A percentile compares a stretch with the other conserved stretches of the same genome.
These are phyloP conservation scores for Thielaviopsis punctulata DNA, from an alignment of 2,329 filamentous ascomycete species.

Conservation along the genomic window DNA sequence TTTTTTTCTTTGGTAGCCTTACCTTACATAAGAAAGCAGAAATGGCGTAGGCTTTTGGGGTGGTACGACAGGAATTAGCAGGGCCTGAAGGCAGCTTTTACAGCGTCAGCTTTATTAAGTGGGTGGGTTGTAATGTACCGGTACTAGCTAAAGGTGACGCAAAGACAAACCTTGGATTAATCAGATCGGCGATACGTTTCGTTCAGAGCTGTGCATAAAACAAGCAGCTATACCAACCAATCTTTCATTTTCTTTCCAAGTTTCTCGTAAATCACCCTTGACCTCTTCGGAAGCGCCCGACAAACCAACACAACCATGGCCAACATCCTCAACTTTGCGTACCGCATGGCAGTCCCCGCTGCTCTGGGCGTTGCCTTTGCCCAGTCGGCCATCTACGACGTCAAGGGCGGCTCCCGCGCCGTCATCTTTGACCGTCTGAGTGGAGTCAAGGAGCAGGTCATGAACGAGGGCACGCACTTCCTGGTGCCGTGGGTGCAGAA, in stretches of 20 bases:
- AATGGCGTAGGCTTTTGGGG: no score
- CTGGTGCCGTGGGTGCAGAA: conserved; percentile 89
- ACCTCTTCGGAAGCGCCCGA: neutral
- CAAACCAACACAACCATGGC: conserved; percentile 11
- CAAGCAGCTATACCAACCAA: neutral
- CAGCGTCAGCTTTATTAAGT: no score
- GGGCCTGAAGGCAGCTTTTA: conserved; percentile 10
- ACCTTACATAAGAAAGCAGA: no score
- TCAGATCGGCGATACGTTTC: neutral
- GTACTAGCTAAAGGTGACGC: neutral
- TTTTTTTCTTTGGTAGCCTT: no score
- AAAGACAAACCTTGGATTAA: neutral
- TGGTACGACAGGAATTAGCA: conserved; percentile 12
- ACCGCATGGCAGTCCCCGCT: conserved; percentile 55
- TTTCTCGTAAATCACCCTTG: neutral
- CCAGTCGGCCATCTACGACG: conserved; percentile 84
- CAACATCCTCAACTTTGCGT: conserved; percentile 36
- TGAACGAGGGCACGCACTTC: conserved; percentile 96
- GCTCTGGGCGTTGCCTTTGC: conserved; percentile 49
- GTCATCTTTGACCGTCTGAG: conserved; percentile 93
- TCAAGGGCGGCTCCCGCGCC: conserved; percentile 81
- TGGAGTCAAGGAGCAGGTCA: conserved; percentile 81
- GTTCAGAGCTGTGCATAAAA: neutral
- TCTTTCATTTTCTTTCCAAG: neutral
- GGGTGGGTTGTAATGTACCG: no score